Base-by-base conservation (phyloP, 768 basidiomycete species). In the Calocera viscosa region DNA sequence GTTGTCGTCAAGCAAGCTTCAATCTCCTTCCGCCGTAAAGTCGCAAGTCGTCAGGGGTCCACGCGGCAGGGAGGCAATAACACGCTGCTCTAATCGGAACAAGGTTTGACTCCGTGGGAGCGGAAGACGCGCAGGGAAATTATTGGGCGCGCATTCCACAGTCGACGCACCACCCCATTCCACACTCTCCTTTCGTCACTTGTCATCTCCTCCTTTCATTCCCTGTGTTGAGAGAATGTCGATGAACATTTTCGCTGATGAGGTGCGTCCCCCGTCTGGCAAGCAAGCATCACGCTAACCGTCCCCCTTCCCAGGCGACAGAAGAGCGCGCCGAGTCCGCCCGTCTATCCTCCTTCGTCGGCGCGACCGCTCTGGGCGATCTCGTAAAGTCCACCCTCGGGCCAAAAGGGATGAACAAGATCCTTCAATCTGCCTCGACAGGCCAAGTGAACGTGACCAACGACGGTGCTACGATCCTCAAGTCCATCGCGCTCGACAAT, bases 321-420 rank as follows among this genome's bases (percentile, higher is more conserved):
- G 79, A 98, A 79, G 95, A 98, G 79, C 90, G 93, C 76, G 94
- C 93, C 22, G 94, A 97, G 80, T 92, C 94, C 82, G 95, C 95
- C 75, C 91, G 95, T 77, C 87, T 99, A 71, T 94, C 94, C 2
- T 95, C 93, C 1, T 99, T 99, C 77, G 91, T 99, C 66, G 96
- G 96, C 35, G 95, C 96, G 5, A 86, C 96, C 71, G 96, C 96
- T 0, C 83, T 99, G 35, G 96, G 96, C 47, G 96, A 99, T 80
- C 86, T 99, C 70, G 95, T 99, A 73, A 98, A 98, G 79, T 95
- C 94, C 0, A 99, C 96, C 8, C 83, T 99, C 1, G 96, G 96
- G 10, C 96, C 96, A 26, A 98, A 99, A 77, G 96, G 96, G 66
- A 99, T 98, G 95, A 98, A 97, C 86, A 98, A 98, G 81, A 98